Evolutionary conservation across 2,329 filamentous ascomycete species (phyloP).

Genomic region (Cercospora sp.): DNA sequence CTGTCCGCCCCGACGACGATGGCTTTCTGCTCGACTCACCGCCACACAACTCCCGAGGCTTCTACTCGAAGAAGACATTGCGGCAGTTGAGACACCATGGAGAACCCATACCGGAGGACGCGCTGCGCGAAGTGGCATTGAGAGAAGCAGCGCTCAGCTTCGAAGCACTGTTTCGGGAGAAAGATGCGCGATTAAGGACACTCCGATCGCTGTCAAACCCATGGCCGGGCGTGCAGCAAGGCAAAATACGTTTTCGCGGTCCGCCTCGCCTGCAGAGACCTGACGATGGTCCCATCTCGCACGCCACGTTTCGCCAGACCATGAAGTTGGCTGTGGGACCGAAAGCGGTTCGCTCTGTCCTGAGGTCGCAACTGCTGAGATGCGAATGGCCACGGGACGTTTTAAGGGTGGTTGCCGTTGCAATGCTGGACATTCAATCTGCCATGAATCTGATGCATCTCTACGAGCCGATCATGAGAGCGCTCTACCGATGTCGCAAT

Average conservation of each 20-base stretch:
- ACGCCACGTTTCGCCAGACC: conserved; percentile 29
- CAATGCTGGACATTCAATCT: conserved; percentile 28
- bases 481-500: conserved; percentile 38
- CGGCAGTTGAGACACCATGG: neutral
- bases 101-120: conserved; percentile 1
- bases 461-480: conserved; percentile 34
- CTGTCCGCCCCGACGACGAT: conserved; percentile 19
- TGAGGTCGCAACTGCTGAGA: conserved; percentile 36
- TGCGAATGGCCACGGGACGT: conserved; percentile 35
- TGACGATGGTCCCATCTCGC: conserved; percentile 23
- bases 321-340: conserved; percentile 24
- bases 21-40: conserved; percentile 18
- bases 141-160: conserved; percentile 24
- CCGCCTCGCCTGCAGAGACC: neutral
- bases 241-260: neutral
- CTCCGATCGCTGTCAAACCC: conserved; percentile 34
- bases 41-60: neutral
- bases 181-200: conserved; percentile 27
- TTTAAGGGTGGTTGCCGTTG: conserved; percentile 35
- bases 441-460: conserved; percentile 29
- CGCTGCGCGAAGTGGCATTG: conserved; percentile 7
- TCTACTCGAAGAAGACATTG: neutral
- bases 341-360: conserved; percentile 28
- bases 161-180: conserved; percentile 28
- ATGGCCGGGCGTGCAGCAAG: conserved; percentile 20